These are phyloP conservation scores for Macadamia integrifolia DNA, from an alignment of 164 flowering plant species.

Conservation along the genomic window DNA sequence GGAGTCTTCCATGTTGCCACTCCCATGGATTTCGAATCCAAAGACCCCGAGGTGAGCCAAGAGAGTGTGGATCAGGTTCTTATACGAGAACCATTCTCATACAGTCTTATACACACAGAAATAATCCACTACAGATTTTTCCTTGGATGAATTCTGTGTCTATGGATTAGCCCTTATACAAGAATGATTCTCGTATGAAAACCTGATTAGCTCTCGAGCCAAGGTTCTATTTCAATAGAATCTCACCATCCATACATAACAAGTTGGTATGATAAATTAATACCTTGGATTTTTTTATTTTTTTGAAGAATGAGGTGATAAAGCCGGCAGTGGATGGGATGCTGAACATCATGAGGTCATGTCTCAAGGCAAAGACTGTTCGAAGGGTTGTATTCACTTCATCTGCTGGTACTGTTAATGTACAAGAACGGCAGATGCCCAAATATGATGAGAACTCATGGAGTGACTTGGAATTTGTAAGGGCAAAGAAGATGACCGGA, in stretches of 20 bases:
- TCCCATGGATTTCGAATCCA: slow-evolving; percentile 51
- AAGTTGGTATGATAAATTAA: no score
- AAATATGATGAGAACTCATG: slow-evolving; percentile 20
- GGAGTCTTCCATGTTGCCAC: slow-evolving; percentile 58
- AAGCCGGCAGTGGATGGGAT: slow-evolving; percentile 28
- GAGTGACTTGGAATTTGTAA: slow-evolving; percentile 23
- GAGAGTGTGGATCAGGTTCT: no score
- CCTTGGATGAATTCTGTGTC: no score
- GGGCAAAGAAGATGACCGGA: slow-evolving; percentile 23
- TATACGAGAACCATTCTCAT: no score
- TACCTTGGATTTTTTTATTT: no score
- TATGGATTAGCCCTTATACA: no score
- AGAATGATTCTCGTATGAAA: no score
- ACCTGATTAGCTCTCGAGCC: no score
- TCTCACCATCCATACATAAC: no score
- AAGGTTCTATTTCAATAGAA: no score
- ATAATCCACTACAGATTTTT: no score
- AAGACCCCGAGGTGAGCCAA: slow-evolving; percentile 34
- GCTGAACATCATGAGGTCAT: slow-evolving; percentile 24
- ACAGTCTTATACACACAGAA: no score
- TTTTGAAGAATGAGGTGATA: slow-evolving; percentile 26
- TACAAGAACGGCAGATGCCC: slow-evolving; percentile 8
- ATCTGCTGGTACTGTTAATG: slow-evolving; percentile 24
- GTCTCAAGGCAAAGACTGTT: slow-evolving; percentile 24
- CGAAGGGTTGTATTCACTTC: slow-evolving; percentile 28